Base-by-base conservation (phyloP, 2,329 filamentous ascomycete genomes). In the Penicillium crustosum region DNA sequence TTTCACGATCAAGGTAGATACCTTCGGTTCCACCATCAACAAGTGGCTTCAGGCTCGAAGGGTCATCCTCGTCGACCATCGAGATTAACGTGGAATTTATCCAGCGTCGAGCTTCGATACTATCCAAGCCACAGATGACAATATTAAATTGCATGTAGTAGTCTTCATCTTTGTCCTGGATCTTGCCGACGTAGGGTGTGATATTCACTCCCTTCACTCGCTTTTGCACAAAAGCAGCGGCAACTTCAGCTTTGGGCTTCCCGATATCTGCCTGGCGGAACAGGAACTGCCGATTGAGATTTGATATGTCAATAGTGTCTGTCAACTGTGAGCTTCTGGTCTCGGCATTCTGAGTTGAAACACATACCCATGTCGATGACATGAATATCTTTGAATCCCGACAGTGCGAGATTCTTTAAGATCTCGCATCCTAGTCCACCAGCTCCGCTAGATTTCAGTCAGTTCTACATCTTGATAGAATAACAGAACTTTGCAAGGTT, bases 291-390 rank as follows among this genome's bases (percentile, higher is more conserved):
- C 94, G 89, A 77, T 99, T 99, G 23, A 99, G 83, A 74, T 99
- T 99, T 50, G 93, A 97, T 60, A 99, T 93, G 72, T 99, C 94
- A 75, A 99, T 99, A 1, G 93, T 99, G 76, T 99, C 92, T 91
- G 65, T 39, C 6, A 6, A 36, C 23, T n/a, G 25, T 54, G 38
- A 43, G 56, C 39, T 25, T 36, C 25, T 8, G 15, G n/a, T 13
- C 27, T 13, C 44, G n/a, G 15, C 9, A 25, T 23, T n/a, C 29
- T 8, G 2, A 31, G 25, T 49, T 21, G 29, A 39, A 17, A n/a
- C 5, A 72, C 81, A 58, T 77, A 89, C 89, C 91, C 94, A 99
- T 99, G 78, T 99, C 94, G 68, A 99, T 97, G 58, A 99, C 94
- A 79, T 99, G 92, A 66, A 99, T 97, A 70, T 96, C 86, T 75